These are phyloP conservation scores for Golubevia sp. DNA, from an alignment of 1,284 basidiomycete genomes.

Conservation along the genomic window DNA sequence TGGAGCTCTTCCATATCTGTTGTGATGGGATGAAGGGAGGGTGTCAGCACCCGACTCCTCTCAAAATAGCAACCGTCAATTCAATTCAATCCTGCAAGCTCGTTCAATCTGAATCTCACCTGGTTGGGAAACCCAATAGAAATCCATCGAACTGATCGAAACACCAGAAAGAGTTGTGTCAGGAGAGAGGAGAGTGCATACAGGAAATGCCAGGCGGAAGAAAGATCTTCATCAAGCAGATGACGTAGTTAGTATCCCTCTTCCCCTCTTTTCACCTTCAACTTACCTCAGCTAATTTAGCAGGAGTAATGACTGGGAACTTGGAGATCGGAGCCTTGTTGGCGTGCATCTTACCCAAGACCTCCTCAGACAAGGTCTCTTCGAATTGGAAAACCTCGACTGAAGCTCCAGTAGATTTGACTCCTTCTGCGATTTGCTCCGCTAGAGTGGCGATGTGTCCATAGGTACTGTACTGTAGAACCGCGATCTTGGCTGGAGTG, in stretches of 20 bases:
- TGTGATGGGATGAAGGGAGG: too few relatives aligned
- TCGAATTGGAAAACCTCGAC: slow-evolving; percentile 76
- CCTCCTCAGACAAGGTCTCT: slow-evolving; percentile 81
- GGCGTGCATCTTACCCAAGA: slow-evolving; percentile 78
- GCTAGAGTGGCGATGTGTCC: slow-evolving; percentile 69
- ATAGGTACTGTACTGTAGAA: slow-evolving; percentile 26
- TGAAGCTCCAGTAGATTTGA: slow-evolving; percentile 73
- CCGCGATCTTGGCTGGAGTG: slow-evolving; percentile 27
- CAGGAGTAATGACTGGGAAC: slow-evolving; percentile 75
- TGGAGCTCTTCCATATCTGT: slow-evolving; percentile 9
- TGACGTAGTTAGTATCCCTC: slow-evolving; percentile 60
- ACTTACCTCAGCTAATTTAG: slow-evolving; percentile 11
- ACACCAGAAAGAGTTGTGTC: too few relatives aligned
- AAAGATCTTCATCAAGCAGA: slow-evolving; percentile 72
- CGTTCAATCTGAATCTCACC: slow-evolving; percentile 48
- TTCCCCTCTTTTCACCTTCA: too few relatives aligned
- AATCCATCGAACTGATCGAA: slow-evolving; percentile 64
- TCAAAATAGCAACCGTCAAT: too few relatives aligned
- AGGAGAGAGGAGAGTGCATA: slow-evolving; percentile 6
- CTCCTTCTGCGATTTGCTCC: slow-evolving; percentile 75
- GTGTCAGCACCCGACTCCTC: too few relatives aligned
- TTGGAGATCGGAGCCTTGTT: slow-evolving; percentile 64
- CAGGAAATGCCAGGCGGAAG: slow-evolving; percentile 61
- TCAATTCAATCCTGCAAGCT: too few relatives aligned
- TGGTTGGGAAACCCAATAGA: slow-evolving; percentile 76